These are phyloP conservation scores for Fonsecaea multimorphosa DNA, from an alignment of 2,329 filamentous ascomycete species.

Conservation along the genomic window DNA sequence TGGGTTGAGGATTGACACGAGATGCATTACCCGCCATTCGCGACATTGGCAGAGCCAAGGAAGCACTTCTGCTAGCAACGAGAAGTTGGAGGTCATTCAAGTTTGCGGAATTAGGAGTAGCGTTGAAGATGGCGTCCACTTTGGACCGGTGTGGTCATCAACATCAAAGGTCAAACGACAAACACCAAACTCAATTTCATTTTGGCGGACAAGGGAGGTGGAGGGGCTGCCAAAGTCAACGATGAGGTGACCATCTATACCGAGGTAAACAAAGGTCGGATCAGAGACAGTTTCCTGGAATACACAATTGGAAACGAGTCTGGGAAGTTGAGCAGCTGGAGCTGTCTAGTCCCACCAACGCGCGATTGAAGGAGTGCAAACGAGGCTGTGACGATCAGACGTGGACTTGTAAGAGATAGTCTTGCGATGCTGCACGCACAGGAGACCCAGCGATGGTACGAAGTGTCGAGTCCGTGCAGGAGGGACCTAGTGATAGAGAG, in stretches of 20 bases:
- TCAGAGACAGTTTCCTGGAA: too few relatives aligned
- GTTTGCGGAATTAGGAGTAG: neutral
- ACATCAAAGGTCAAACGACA: neutral
- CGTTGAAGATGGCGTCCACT: neutral
- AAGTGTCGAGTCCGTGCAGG: neutral
- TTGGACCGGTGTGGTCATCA: neutral
- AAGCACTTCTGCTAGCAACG: neutral
- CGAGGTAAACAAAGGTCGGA: neutral
- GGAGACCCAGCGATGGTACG: neutral
- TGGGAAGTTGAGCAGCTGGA: neutral
- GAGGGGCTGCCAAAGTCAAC: neutral
- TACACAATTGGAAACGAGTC: neutral
- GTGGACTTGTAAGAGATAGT: neutral
- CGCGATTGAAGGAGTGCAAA: neutral
- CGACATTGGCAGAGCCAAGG: neutral
- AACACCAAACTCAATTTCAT: neutral
- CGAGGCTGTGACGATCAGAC: neutral
- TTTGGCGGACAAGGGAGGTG: neutral
- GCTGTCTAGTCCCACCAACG: neutral
- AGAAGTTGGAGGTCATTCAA: neutral
- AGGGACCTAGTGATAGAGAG: neutral
- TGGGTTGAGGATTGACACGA: too few relatives aligned
- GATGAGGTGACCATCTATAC: neutral
- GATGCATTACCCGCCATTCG: neutral
- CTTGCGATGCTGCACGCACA: neutral